Base-by-base conservation (phyloP, 2,329 filamentous ascomycete species). In the Pseudogymnoascus sp. region DNA sequence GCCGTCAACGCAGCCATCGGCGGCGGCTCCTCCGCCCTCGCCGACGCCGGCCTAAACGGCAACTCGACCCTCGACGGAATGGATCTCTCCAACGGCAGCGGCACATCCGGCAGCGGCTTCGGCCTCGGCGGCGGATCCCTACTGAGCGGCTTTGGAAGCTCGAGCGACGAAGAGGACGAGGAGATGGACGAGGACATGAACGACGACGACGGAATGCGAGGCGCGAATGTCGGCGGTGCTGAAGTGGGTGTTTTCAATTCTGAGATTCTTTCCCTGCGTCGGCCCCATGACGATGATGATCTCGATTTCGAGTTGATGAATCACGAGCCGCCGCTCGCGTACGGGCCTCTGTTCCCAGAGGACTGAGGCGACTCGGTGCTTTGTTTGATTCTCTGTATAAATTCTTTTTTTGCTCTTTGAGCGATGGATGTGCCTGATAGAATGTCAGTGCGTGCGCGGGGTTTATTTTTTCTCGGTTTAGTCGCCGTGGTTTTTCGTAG, bases 161-260 rank as follows among this genome's bases (percentile, higher is more conserved):
- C 90, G 60, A 96, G 92, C 71, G 92, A 96, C 70, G 93, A 97
- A 75, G 95, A 97, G 68, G 95, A 97, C 67, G 93, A 97, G 70
- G 93, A 97, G 67, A 89, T 91, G 77, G 91, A 96, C 66, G 90
- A 91, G 64, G 89, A 89, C 68, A 37, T 61, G 21, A 88, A 93
- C 68, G 89, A 91, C 69, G 88, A 91, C 66, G 84, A 79, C 51
- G 71, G 71, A 61, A 65, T 63, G 34, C 69, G 69, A 64, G 51
- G 85, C 40, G 84, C 83, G 72, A 86, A 81, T 66, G 68, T 65
- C 65, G 68, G 68, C 63, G 68, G 68, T 66, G 72, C 69, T 67
- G 85, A 87, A 85, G 85, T 87, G 77, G 83, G 85, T 80, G 64
- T 42, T 69, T 71, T 70, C 70, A 68, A 72, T 73, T 71, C 70